These are phyloP conservation scores for Reutealis trisperma DNA, from an alignment of 345 rosid genomes.

Conservation along the genomic window DNA sequence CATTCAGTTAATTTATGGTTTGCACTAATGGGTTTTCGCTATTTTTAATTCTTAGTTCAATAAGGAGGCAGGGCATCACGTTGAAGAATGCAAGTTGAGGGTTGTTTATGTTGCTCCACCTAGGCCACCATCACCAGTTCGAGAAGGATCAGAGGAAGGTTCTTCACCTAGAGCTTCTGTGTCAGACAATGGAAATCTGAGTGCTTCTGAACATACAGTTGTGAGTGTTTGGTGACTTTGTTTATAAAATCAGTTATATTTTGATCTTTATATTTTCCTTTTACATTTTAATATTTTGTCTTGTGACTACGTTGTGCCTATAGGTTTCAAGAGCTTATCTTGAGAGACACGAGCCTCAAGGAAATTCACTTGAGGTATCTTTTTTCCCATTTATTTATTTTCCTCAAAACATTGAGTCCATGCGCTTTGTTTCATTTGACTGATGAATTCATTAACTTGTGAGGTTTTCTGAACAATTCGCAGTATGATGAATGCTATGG, in stretches of 20 bases:
- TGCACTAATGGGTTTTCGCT: neutral
- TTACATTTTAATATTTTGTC: constrained; percentile 15
- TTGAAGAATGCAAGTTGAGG: constrained; percentile 76
- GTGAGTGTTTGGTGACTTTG: constrained; percentile 45
- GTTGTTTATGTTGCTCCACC: constrained; percentile 80
- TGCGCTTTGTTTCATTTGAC: neutral
- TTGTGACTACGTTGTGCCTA: constrained; percentile 13
- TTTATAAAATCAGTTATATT: neutral
- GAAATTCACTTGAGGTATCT: constrained; percentile 62
- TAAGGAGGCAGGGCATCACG: constrained; percentile 57
- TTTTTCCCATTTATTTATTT: neutral
- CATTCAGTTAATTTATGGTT: constrained; percentile 13
- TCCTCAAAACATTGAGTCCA: neutral
- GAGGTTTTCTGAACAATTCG: too few relatives aligned
- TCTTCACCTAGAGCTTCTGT: constrained; percentile 71
- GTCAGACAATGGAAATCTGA: constrained; percentile 54
- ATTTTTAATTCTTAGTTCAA: constrained; percentile 47
- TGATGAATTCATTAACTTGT: neutral
- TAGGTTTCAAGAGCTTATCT: constrained; percentile 54
- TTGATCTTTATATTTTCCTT: neutral
- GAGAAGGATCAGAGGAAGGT: constrained; percentile 82
- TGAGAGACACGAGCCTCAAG: constrained; percentile 50
- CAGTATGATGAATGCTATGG: neutral
- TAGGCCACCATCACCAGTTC: constrained; percentile 75
- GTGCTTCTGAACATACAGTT: constrained; percentile 48